A percentile compares a stretch with the other conserved stretches of the same genome.
Conservation (phyloP, 1,139 yeast genomes). For the Zygosaccharomyces pseudobailii region DNA sequence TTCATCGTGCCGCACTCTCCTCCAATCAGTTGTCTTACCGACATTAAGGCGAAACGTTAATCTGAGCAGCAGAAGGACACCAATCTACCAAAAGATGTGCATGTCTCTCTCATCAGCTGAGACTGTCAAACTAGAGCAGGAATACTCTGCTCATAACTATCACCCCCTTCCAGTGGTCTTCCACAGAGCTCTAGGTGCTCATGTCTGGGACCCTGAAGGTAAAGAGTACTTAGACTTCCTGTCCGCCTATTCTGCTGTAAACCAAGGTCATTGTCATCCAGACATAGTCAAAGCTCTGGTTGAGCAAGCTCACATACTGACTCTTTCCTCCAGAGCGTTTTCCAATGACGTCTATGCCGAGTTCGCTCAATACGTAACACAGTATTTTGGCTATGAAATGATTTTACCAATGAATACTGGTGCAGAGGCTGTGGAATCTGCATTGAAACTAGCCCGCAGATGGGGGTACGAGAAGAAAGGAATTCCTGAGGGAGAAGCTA, state of each 20-base stretch:
- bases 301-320: conserved; percentile 81
- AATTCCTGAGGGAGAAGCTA: conserved; percentile 77
- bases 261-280: conserved; percentile 98
- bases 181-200: conserved; percentile 81
- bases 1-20: too few relatives aligned
- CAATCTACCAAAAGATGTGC: conserved; percentile 24
- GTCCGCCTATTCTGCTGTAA: conserved; percentile 94
- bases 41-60: not conserved
- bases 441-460: conserved; percentile 87
- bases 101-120: conserved; percentile 55
- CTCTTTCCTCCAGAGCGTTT: conserved; percentile 89
- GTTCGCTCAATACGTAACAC: conserved; percentile 84
- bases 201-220: conserved; percentile 98
- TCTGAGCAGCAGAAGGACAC: not conserved
- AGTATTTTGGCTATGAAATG: conserved; percentile 85
- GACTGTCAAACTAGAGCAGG: conserved; percentile 64
- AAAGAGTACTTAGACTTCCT: conserved; percentile 79
- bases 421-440: conserved; percentile 98
- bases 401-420: conserved; percentile 98
- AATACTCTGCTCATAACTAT: conserved; percentile 93
- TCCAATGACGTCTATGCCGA: conserved; percentile 84
- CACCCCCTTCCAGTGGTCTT: conserved; percentile 96
- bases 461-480: conserved; percentile 94
- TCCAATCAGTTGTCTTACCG: too few relatives aligned
- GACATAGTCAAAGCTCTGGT: conserved; percentile 78